phyloP scores from a whole-genome alignment of 208 protist species.

The Wallacemonas rigidus region DNA sequence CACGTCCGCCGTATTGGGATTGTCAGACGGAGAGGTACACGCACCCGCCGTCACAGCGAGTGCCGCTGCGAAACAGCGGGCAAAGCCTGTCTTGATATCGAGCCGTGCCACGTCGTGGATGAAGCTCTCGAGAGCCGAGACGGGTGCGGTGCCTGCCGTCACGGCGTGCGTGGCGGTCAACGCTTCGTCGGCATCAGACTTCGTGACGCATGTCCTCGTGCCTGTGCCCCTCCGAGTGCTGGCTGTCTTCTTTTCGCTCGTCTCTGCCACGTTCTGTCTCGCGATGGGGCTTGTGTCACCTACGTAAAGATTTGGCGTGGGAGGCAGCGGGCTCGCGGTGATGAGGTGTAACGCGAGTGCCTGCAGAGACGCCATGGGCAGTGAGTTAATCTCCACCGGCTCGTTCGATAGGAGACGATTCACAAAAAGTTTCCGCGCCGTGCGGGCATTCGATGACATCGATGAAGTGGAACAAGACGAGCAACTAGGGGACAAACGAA shows the following conservation, averaged over 20 bases:
- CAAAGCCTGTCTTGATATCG: constrained; percentile 9
- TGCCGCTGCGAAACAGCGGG: not conserved
- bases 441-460: not conserved
- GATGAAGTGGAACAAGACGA: not conserved
- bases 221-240: too few relatives aligned
- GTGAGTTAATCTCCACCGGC: constrained; percentile 13
- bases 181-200: too few relatives aligned
- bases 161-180: too few relatives aligned
- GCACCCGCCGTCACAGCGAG: not conserved
- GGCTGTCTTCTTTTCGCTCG: too few relatives aligned
- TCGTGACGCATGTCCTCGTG: too few relatives aligned
- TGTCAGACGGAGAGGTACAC: not conserved
- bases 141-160: too few relatives aligned
- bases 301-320: too few relatives aligned
- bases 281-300: too few relatives aligned
- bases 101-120: constrained; percentile 7
- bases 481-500: not conserved
- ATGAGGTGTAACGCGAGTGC: not conserved
- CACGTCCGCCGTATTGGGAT: not conserved
- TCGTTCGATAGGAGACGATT: constrained; percentile 23
- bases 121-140: not conserved
- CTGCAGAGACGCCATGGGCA: constrained; percentile 1
- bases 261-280: too few relatives aligned
- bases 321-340: not conserved
- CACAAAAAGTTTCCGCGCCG: constrained; percentile 1